phyloP scores from a whole-genome alignment of 2,329 filamentous ascomycete species.

The Fusarium sp. region DNA sequence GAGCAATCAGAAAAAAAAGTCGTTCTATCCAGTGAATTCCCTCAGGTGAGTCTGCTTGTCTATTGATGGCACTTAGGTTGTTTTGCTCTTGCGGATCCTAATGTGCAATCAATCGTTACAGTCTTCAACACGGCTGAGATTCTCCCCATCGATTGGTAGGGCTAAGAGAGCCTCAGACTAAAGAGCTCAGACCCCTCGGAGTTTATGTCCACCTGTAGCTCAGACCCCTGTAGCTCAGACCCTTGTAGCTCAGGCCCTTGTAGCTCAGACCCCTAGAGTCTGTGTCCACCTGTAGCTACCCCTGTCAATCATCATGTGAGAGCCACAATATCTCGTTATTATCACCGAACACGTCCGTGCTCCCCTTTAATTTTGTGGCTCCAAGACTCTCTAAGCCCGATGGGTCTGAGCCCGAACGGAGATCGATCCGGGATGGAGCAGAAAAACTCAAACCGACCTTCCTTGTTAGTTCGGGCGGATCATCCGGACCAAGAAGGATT shows the following conservation, averaged over 20 bases:
- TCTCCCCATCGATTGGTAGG: background rate
- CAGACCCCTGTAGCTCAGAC: no score
- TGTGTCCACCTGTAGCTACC: no score
- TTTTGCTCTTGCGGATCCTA: background rate
- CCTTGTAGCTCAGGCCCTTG: no score
- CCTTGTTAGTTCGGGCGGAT: background rate
- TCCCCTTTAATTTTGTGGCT: background rate
- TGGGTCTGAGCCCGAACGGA: background rate
- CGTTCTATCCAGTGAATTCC: background rate
- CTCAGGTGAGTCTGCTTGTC: background rate
- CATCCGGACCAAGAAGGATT: background rate
- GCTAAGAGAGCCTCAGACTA: background rate
- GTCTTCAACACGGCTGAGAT: background rate
- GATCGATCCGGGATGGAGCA: background rate
- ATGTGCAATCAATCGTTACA: background rate
- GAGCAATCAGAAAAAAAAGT: constrained; percentile 3
- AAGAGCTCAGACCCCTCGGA: no score
- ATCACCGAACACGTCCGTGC: background rate
- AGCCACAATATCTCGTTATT: background rate
- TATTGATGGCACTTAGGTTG: background rate
- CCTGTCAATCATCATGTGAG: background rate
- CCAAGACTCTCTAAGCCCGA: background rate
- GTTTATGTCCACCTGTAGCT: no score
- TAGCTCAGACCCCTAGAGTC: no score
- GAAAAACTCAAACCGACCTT: background rate